Base-by-base conservation (phyloP, 306 rosid genomes). In the Quercus variabilis region DNA sequence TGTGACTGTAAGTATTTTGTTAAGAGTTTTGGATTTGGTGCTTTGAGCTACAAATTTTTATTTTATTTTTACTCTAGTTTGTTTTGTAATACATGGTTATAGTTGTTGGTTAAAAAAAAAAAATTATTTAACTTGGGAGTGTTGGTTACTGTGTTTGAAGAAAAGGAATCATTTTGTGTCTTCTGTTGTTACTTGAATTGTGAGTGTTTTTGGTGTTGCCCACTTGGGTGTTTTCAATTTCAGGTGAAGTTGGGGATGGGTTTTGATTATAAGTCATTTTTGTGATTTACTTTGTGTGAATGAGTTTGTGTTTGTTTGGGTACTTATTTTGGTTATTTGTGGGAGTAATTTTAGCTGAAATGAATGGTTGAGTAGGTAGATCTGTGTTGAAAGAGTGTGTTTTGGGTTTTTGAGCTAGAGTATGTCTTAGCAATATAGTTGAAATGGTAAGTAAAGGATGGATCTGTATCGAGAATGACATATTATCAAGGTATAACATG, bases 301-400 rank as follows among this genome's bases (percentile, higher is more conserved):
- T 59, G 77, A 62, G 33, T 84, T 46, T 23, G 62, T 63, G 67
- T 58, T 17, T 71, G 54, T 11, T 20, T 75, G 1, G 72, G 23
- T 33, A 9, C 54, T 68, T 14, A 56, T 43, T 46, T 41, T 69
- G 12, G 54, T 15, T 31, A 43, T 25, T 60, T 51, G 12, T n/a
- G 69, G 14, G 30, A 69, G 63, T 30, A 35, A 4, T 73, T 67
- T 55, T 20, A 25, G 85, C 31, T 46, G 56, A 11, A n/a, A 73
- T 58, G 87, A 73, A 65, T 76, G 76, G 46, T 62, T 87, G 41
- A 83, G 56, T 81, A 62, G 20, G 51, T 83, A 59, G 93, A 89
- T 91, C 91, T 89, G 86, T 78, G 75, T 68, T 49, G 72, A 55
- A 65, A 8, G 74, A 60, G 35, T 58, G 51, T 84, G 78, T n/a